Percentiles rank a stretch among this genome's conserved stretches.
These are phyloP conservation scores for Centella asiatica DNA, from an alignment of 129 eudicot species.

Conservation along the genomic window DNA sequence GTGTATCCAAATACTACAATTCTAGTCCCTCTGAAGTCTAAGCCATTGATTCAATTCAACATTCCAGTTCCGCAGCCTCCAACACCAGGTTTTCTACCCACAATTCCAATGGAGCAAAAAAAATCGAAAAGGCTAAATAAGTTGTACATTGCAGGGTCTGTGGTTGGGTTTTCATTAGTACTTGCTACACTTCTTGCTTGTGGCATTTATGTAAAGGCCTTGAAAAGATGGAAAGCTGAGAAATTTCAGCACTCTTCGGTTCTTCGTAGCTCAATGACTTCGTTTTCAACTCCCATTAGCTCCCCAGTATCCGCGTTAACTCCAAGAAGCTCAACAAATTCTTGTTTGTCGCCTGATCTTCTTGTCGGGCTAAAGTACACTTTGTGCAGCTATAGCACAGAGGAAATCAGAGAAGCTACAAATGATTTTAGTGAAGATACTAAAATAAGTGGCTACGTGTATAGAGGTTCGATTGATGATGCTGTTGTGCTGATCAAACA, in stretches of 20 bases:
- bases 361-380: conserved; percentile 53
- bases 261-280: conserved; percentile 40
- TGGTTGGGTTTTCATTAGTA: conserved; percentile 31
- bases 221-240: conserved; percentile 33
- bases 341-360: conserved; percentile 81
- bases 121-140: conserved; percentile 28
- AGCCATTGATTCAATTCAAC: conserved; percentile 34
- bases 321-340: conserved; percentile 50
- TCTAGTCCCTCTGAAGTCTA: conserved; percentile 42
- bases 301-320: conserved; percentile 37
- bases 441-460: conserved; percentile 26
- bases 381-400: conserved; percentile 41
- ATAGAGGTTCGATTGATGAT: conserved; percentile 42
- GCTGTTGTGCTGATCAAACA: conserved; percentile 45
- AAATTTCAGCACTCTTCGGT: conserved; percentile 21
- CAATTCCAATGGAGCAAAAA: conserved; percentile 26
- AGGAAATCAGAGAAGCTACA: conserved; percentile 48
- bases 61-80: conserved; percentile 40
- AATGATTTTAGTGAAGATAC: conserved; percentile 32
- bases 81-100: conserved; percentile 45
- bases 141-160: conserved; percentile 35
- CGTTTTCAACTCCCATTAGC: conserved; percentile 46
- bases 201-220: conserved; percentile 42
- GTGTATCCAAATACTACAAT: conserved; percentile 60
- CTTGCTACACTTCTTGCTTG: conserved; percentile 30